A percentile compares a stretch with the other conserved stretches of the same genome.
Conservation (phyloP, 1,284 basidiomycete species). For the Heterobasidion parviporum region DNA sequence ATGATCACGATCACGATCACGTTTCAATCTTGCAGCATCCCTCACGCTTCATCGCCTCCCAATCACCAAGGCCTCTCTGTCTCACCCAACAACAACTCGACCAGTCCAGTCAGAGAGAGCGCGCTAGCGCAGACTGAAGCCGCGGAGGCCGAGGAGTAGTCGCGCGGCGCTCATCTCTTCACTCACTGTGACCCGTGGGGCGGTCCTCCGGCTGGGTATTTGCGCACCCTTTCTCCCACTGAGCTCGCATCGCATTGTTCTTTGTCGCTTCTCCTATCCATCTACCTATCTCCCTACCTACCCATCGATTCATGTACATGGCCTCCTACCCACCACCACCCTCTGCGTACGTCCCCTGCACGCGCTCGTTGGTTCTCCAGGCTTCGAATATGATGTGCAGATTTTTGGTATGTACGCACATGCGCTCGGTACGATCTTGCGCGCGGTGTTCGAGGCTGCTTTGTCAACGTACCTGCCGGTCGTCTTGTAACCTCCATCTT, state of each 20-base stretch:
- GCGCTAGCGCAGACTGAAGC: constrained; percentile 29
- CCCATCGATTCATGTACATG: neutral
- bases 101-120: constrained; percentile 59
- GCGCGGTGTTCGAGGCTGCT: neutral
- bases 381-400: neutral
- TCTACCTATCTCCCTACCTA: neutral
- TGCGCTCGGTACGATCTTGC: neutral
- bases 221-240: neutral
- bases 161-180: constrained; percentile 1
- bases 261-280: neutral
- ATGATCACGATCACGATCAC: neutral
- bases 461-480: neutral
- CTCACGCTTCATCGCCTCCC: constrained; percentile 60
- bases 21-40: constrained; percentile 47
- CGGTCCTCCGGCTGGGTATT: neutral
- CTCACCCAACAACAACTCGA: constrained; percentile 57
- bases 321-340: neutral
- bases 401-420: neutral
- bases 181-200: neutral
- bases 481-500: neutral
- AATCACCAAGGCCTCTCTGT: constrained; percentile 50
- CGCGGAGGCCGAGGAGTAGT: neutral
- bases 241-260: neutral
- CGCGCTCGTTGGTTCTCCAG: neutral
- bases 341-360: neutral